phyloP scores from a whole-genome alignment of 306 rosid genomes.

The Carpinus fangiana region DNA sequence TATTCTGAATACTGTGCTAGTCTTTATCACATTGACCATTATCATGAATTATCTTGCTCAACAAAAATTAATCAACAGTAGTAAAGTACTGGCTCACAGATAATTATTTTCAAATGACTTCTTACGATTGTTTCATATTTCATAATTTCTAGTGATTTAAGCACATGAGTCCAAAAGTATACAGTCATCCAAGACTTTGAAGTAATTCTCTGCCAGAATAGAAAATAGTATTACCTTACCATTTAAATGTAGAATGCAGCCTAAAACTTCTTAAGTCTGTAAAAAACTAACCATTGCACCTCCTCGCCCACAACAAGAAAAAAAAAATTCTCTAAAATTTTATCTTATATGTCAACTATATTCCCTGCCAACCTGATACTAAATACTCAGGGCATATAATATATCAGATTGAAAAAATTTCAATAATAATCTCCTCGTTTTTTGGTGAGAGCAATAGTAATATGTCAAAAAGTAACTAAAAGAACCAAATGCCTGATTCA shows the following conservation, averaged over 20 bases:
- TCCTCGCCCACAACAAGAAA: neutral
- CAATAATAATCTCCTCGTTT: neutral
- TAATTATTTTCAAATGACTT: no score
- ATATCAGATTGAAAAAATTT: neutral
- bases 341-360: neutral
- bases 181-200: no score
- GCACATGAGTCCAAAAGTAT: neutral
- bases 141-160: neutral
- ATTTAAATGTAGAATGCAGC: neutral
- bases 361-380: neutral
- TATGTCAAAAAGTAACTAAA: slow-evolving; percentile 16
- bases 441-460: neutral
- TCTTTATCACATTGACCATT: no score
- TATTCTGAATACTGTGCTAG: neutral
- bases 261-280: neutral
- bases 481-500: slow-evolving; percentile 30
- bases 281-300: neutral
- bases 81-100: no score
- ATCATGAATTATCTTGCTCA: no score
- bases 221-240: neutral
- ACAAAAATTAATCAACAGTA: no score
- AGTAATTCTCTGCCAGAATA: neutral
- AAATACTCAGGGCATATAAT: neutral
- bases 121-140: neutral
- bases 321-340: neutral